Percentiles rank a stretch among this genome's conserved stretches.
Conservation (phyloP, 192 early-diverging fungal species). For the Gaertneriomyces sp. region DNA sequence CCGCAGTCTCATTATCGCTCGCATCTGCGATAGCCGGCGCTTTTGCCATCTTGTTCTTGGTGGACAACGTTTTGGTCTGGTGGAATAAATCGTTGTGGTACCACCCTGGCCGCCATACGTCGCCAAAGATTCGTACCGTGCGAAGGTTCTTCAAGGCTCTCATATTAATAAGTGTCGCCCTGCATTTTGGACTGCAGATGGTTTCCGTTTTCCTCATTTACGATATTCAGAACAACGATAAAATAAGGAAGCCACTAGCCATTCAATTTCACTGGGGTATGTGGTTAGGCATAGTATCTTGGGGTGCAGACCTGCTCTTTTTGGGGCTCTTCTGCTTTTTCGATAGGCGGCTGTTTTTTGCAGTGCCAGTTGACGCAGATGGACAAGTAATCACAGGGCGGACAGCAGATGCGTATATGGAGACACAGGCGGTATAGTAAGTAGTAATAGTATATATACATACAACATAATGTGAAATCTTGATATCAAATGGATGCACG, state of each 20-base stretch:
- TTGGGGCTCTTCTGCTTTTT: slow-evolving; percentile 10
- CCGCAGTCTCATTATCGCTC: slow-evolving; percentile 5
- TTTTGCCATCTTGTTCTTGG: slow-evolving; percentile 12
- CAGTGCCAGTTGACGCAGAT: slow-evolving; percentile 17
- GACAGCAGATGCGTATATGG: slow-evolving; percentile 1
- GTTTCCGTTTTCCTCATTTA: slow-evolving; percentile 9
- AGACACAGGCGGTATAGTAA: slow-evolving; percentile 2
- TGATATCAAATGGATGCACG: slow-evolving; percentile 23
- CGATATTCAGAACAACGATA: background rate
- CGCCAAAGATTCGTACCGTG: slow-evolving; percentile 11
- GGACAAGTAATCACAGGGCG: slow-evolving; percentile 11
- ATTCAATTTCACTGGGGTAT: slow-evolving; percentile 13
- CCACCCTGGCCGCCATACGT: background rate
- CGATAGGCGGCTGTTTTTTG: slow-evolving; percentile 15
- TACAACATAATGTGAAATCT: background rate
- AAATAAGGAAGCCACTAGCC: slow-evolving; percentile 1
- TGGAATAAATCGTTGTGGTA: slow-evolving; percentile 16
- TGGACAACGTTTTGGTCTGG: slow-evolving; percentile 22
- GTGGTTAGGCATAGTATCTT: background rate
- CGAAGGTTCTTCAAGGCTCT: slow-evolving; percentile 10
- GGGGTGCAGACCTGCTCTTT: slow-evolving; percentile 14
- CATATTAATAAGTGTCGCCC: slow-evolving; percentile 4
- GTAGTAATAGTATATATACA: slow-evolving; percentile 3
- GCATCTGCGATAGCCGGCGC: slow-evolving; percentile 6
- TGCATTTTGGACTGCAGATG: slow-evolving; percentile 13